Evolutionary conservation across 352 stramenopile species (phyloP).

Genomic region (Globisporangium parvum): DNA sequence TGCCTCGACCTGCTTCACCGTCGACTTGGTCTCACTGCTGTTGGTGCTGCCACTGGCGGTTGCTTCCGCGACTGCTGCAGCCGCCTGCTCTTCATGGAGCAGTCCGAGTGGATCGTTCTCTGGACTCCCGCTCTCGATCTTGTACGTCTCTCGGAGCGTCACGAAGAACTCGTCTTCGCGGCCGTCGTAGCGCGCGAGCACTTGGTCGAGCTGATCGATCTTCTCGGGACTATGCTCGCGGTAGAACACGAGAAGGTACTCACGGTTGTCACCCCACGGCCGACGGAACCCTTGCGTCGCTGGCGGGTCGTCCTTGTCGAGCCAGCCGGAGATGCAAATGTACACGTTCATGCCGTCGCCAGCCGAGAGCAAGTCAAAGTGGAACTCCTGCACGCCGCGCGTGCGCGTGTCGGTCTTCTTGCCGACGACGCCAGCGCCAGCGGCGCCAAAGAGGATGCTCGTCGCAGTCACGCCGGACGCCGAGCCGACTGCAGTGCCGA

Average conservation of each 20-base stretch:
- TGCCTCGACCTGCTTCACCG: slow-evolving; percentile 1
- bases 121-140: slow-evolving; percentile 15
- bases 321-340: slow-evolving; percentile 78
- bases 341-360: slow-evolving; percentile 84
- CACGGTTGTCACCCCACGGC: slow-evolving; percentile 67
- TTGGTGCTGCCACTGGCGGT: neutral
- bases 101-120: slow-evolving; percentile 39
- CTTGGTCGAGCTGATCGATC: slow-evolving; percentile 68
- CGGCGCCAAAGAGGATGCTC: slow-evolving; percentile 71
- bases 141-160: slow-evolving; percentile 57
- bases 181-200: slow-evolving; percentile 71
- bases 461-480: slow-evolving; percentile 63
- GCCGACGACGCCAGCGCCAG: slow-evolving; percentile 65
- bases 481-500: slow-evolving; percentile 54
- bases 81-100: slow-evolving; percentile 20
- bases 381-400: slow-evolving; percentile 71
- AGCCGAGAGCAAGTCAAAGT: slow-evolving; percentile 70
- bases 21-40: neutral
- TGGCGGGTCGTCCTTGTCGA: slow-evolving; percentile 65
- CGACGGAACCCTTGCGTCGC: slow-evolving; percentile 39
- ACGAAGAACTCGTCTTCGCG: slow-evolving; percentile 77
- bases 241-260: slow-evolving; percentile 74
- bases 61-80: neutral
- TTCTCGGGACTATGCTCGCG: slow-evolving; percentile 55
- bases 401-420: slow-evolving; percentile 78